Conservation (phyloP, 148 eudicot genomes). For the Talinum fruticosum region DNA sequence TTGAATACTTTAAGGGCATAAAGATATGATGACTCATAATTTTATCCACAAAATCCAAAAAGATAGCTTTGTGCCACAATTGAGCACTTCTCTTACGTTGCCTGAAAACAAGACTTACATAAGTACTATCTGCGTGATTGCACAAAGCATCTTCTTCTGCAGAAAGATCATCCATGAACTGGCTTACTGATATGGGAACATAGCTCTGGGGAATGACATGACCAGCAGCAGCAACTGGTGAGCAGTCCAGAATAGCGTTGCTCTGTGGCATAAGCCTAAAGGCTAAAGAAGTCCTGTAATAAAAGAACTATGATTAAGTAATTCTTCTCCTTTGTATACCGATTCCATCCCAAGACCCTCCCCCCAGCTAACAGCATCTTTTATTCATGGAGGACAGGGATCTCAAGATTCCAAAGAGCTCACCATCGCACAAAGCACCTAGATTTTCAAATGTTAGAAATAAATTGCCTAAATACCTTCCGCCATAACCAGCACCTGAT, state of each 20-base stretch:
- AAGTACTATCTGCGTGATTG: slow-evolving; percentile 46
- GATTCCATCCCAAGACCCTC: not conserved
- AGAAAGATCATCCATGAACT: slow-evolving; percentile 89
- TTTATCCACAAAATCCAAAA: too few relatives aligned
- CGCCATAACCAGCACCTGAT: slow-evolving; percentile 40
- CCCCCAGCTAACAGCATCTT: too few relatives aligned
- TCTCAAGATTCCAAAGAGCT: not conserved
- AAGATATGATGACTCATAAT: too few relatives aligned
- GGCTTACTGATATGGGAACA: slow-evolving; percentile 77
- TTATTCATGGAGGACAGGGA: not conserved
- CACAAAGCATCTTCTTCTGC: slow-evolving; percentile 62
- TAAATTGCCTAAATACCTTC: slow-evolving; percentile 46
- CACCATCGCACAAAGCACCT: not conserved
- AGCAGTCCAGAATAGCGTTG: slow-evolving; percentile 72
- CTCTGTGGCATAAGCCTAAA: slow-evolving; percentile 89
- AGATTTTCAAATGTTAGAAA: not conserved
- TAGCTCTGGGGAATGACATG: slow-evolving; percentile 85
- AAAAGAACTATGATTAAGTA: not conserved
- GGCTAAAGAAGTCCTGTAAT: slow-evolving; percentile 73
- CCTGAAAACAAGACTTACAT: slow-evolving; percentile 43
- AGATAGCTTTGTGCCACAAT: too few relatives aligned
- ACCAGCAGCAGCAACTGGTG: slow-evolving; percentile 76
- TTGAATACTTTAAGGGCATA: too few relatives aligned
- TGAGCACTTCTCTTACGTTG: too few relatives aligned
- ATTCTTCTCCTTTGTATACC: not conserved